Evolutionary conservation across 257 asterid species (phyloP), one percentile per base, ranked within the genome.

Genomic region (Ehretia macrophylla): DNA sequence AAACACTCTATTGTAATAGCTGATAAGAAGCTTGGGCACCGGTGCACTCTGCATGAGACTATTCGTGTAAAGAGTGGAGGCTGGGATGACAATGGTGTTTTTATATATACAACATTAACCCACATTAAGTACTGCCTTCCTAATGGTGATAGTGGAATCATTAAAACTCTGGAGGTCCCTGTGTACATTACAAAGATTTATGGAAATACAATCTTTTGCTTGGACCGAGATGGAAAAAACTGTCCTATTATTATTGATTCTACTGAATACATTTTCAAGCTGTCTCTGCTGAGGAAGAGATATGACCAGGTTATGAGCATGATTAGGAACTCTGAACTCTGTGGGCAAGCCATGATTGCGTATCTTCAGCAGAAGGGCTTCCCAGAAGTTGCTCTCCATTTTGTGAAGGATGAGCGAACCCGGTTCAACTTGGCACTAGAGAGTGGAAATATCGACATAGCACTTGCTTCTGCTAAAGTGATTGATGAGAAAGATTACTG

Each of bases 301-400:
- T 85, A 68, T 42, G 95, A 88, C 60, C 88, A 83, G 63, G 96
- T 83, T 58, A 85, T 85, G 93, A 81, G 79, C 67, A 88, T 88
- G 96, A 81, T 88, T 50, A 80, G 71, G 68, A 86, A 85, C 55
- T 83, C 96, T 19, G 91, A 83, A 65, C 81, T 88, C 14, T 83
- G 93, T 69, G 92, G 96, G 32, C 96, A 87, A 74, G 95, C 96
- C 69, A 81, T 85, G 95, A 85, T 88, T 68, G 88, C 96, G 1
- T 88, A 88, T 68, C 74, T 88, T 51, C 95, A 88, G 79, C 96
- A 88, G 76, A 85, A 88, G 77, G 95, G 96, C 51, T 85, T 85
- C 65, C 96, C 95, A 8, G 95, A 85, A 74, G 90, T 88, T 53
- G 95, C 96, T 51, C 96, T 88, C 56, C 80, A 83, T 79, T 82